These are phyloP conservation scores for Sporisorium scitamineum DNA, from an alignment of 1,284 basidiomycete genomes.

Conservation along the genomic window DNA sequence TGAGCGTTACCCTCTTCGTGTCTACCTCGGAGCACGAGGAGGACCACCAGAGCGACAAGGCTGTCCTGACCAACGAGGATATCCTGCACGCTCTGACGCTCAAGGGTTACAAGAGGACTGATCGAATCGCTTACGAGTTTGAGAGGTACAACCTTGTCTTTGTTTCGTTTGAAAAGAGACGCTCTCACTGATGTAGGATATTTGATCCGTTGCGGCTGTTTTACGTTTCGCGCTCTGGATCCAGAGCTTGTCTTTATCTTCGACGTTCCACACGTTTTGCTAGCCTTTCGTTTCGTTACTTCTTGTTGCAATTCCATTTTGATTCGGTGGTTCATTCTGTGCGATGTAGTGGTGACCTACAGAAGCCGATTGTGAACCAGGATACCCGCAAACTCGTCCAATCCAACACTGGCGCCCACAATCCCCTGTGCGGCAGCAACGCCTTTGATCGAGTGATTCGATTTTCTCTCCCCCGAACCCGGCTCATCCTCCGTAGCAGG, in stretches of 20 bases:
- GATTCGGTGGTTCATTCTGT: background rate
- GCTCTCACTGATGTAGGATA: slow-evolving; percentile 4
- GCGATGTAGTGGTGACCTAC: background rate
- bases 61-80: slow-evolving; percentile 54
- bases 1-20: slow-evolving; percentile 92
- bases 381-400: slow-evolving; percentile 49
- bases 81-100: slow-evolving; percentile 63
- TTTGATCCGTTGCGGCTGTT: background rate
- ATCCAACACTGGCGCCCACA: slow-evolving; percentile 17
- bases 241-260: background rate
- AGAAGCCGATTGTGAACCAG: slow-evolving; percentile 39
- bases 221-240: background rate
- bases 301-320: background rate
- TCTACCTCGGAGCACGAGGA: slow-evolving; percentile 73
- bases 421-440: slow-evolving; percentile 35
- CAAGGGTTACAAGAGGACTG: slow-evolving; percentile 76
- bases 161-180: slow-evolving; percentile 50
- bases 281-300: background rate
- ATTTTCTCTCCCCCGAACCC: slow-evolving; percentile 4
- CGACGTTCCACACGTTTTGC: background rate
- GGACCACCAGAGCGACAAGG: slow-evolving; percentile 37
- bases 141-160: slow-evolving; percentile 92
- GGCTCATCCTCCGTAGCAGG: slow-evolving; percentile 18
- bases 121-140: slow-evolving; percentile 98
- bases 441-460: slow-evolving; percentile 28